These are phyloP conservation scores for Coniferiporia weirii DNA, from an alignment of 1,284 basidiomycete genomes.

Conservation along the genomic window DNA sequence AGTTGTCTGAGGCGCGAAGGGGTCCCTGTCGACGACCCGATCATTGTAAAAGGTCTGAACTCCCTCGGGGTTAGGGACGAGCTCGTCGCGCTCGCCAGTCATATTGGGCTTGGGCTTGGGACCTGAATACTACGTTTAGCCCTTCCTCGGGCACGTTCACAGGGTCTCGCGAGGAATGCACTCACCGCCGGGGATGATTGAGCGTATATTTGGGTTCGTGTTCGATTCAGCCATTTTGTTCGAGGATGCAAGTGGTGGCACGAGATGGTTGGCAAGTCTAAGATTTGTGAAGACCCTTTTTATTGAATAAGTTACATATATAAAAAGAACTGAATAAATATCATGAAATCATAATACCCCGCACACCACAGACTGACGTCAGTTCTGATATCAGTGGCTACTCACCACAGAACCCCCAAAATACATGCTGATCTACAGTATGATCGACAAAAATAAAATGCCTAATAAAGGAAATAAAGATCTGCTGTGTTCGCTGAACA, in stretches of 20 bases:
- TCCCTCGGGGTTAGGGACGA: constrained; percentile 5
- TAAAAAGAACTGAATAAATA: background rate
- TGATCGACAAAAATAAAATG: too few species aligned
- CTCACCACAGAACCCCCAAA: too few species aligned
- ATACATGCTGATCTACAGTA: too few species aligned
- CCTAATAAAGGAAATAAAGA: too few species aligned
- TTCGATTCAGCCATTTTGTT: background rate
- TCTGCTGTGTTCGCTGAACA: too few species aligned
- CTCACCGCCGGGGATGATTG: background rate
- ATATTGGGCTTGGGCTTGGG: constrained; percentile 1
- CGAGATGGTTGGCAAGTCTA: background rate
- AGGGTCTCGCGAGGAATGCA: background rate
- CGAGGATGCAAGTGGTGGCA: background rate
- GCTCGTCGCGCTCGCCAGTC: constrained; percentile 13
- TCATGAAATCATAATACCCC: too few species aligned
- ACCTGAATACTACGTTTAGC: background rate
- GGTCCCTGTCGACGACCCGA: constrained; percentile 20
- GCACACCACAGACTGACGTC: too few species aligned
- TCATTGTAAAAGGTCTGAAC: constrained; percentile 12
- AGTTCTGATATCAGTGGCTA: too few species aligned
- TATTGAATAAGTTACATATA: background rate
- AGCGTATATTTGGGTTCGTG: background rate
- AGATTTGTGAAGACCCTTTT: background rate
- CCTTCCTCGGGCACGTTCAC: too few species aligned
- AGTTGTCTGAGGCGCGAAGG: constrained; percentile 16